phyloP scores from a whole-genome alignment of 129 eudicot genomes.

The Tagetes erecta region DNA sequence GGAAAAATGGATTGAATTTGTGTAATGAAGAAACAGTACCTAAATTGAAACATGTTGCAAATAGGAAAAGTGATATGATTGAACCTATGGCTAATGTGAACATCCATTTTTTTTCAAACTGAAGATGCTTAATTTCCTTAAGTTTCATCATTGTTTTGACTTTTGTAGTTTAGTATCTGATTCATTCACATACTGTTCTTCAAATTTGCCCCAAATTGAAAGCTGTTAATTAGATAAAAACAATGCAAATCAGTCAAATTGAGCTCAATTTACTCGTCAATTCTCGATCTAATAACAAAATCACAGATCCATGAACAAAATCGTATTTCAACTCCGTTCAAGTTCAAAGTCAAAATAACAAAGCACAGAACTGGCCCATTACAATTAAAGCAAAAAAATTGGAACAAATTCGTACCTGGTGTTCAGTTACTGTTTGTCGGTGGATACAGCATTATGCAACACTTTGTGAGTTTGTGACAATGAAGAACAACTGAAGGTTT shows the following conservation, averaged over 20 bases:
- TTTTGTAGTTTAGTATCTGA: not conserved
- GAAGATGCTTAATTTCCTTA: slow-evolving; percentile 39
- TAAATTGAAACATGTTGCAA: slow-evolving; percentile 68
- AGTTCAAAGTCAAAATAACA: not conserved
- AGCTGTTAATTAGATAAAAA: not conserved
- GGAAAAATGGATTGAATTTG: slow-evolving; percentile 58
- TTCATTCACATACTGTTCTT: slow-evolving; percentile 19
- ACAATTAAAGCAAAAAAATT: not conserved
- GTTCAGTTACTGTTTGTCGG: slow-evolving; percentile 4
- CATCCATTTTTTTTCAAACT: slow-evolving; percentile 75
- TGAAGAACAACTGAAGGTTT: slow-evolving; percentile 16
- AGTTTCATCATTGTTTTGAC: slow-evolving; percentile 36
- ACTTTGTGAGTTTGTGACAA: not conserved
- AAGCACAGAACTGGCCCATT: slow-evolving; percentile 17
- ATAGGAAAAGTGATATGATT: slow-evolving; percentile 53
- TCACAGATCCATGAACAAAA: not conserved
- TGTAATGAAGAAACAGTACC: slow-evolving; percentile 54
- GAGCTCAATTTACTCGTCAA: slow-evolving; percentile 10
- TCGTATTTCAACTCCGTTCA: slow-evolving; percentile 1
- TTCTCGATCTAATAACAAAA: slow-evolving; percentile 3
- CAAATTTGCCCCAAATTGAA: not conserved
- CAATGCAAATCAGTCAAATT: slow-evolving; percentile 5
- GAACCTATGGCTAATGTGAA: slow-evolving; percentile 64
- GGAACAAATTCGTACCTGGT: slow-evolving; percentile 1
- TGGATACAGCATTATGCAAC: slow-evolving; percentile 19